Base-by-base conservation (phyloP, 2,329 filamentous ascomycete species). In the Ceratocystis ficicola region DNA sequence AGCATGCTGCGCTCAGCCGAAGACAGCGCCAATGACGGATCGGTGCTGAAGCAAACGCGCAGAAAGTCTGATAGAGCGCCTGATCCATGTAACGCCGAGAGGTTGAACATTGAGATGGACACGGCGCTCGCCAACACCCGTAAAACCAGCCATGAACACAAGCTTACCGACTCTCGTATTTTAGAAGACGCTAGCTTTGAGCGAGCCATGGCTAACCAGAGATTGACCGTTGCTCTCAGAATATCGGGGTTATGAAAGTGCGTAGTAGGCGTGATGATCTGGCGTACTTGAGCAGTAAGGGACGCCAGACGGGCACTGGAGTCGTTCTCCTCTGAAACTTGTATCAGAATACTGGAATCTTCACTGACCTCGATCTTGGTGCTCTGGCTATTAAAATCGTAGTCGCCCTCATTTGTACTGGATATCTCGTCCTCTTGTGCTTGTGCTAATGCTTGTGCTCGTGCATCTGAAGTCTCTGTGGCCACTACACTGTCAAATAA, bases 31-130 rank as follows among this genome's bases (percentile, higher is more conserved):
- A 30, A 17, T 10, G n/a, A 41, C 2, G 20, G 25, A 62, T 79
- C 77, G 3, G 74, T 68, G 20, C 77, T 76, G 70, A 90, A 89
- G 64, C 84, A 79, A 28, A 87, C 75, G 10, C 80, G 80, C 7
- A 91, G 76, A 59, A 90, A 82, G 8, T 83, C 82, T 1, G 86
- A 87, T 44, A 90, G 75, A 28, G 89, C 83, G 12, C 86, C 86
- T 3, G 87, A 88, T 46, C 82, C 81, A 74, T 93, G 88, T n/a
- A 92, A 77, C 61, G 83, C 83, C 63, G 84, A 80, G 44, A 88
- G 78, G 73, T 92, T 93, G 73, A 83, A 84, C 65, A 83, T 83
- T 2, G 87, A 90, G 25, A 81, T 79, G 0, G 77, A 78, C 41
- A 83, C 79, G 64, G 86, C 77, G 44, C 80, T 79, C 15, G 78